phyloP scores from a whole-genome alignment of 257 asterid species.

The Nyctanthes arbortristis region DNA sequence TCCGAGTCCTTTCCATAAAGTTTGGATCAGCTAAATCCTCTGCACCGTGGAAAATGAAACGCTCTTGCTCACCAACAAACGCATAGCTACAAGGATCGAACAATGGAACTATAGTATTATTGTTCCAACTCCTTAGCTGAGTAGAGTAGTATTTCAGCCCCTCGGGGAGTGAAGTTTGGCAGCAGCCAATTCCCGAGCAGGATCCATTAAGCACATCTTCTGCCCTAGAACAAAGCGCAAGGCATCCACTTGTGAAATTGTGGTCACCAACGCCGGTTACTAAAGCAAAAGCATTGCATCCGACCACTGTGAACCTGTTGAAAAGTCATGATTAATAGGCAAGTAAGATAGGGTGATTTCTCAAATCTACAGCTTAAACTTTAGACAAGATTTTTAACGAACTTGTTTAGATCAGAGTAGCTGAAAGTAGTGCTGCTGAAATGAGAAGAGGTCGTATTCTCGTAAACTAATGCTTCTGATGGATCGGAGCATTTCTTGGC shows the following conservation, averaged over 20 bases:
- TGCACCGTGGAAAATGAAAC: constrained; percentile 44
- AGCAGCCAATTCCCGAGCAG: constrained; percentile 71
- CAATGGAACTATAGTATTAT: constrained; percentile 39
- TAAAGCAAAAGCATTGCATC: constrained; percentile 59
- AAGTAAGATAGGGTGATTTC: too few relatives aligned
- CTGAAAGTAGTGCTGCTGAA: constrained; percentile 38
- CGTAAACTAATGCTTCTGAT: constrained; percentile 11
- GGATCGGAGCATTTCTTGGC: constrained; percentile 49
- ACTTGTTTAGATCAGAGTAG: constrained; percentile 54
- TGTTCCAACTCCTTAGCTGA: constrained; percentile 10
- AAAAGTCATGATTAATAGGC: too few relatives aligned
- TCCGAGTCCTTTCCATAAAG: constrained; percentile 25
- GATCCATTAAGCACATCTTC: constrained; percentile 39
- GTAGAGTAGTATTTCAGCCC: constrained; percentile 28
- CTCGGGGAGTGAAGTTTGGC: constrained; percentile 61
- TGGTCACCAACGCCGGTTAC: constrained; percentile 20
- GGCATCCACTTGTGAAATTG: constrained; percentile 53
- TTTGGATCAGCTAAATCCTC: constrained; percentile 48
- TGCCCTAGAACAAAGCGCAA: constrained; percentile 37
- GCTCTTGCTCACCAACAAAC: too few relatives aligned
- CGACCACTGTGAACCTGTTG: constrained; percentile 54
- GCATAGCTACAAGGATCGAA: constrained; percentile 66
- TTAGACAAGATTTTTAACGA: too few relatives aligned
- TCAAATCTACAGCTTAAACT: too few relatives aligned
- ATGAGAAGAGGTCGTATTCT: constrained; percentile 25